Conservation (phyloP, 129 eudicot species). For the Lactuca sativa region DNA sequence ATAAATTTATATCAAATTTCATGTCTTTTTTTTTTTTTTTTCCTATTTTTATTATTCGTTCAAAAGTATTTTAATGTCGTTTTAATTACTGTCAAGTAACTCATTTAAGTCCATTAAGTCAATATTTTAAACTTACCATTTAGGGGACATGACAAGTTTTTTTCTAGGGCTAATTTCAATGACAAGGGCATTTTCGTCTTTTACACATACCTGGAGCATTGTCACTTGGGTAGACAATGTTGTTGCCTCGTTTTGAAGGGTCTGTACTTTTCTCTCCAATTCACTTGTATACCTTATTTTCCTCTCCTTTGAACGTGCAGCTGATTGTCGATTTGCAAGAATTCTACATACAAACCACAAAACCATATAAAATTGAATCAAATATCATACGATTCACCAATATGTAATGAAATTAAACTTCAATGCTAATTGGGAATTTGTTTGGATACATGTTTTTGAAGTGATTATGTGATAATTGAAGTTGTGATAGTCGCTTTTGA, state of each 20-base stretch:
- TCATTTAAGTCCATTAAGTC: no score
- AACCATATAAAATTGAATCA: background rate
- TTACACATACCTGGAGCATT: slow-evolving; percentile 61
- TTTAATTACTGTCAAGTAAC: no score
- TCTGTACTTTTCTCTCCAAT: slow-evolving; percentile 92
- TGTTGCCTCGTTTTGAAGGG: slow-evolving; percentile 91
- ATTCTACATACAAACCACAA: slow-evolving; percentile 46
- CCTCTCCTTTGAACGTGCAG: slow-evolving; percentile 92
- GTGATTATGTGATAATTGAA: background rate
- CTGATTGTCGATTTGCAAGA: slow-evolving; percentile 93
- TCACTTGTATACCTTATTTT: slow-evolving; percentile 71
- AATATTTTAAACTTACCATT: no score
- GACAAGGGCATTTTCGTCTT: no score
- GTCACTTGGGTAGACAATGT: slow-evolving; percentile 87
- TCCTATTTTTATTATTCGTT: background rate
- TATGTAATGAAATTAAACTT: slow-evolving; percentile 2
- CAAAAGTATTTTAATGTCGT: no score
- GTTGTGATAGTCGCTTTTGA: no score
- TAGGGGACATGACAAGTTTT: no score
- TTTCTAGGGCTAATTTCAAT: no score
- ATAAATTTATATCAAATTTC: background rate
- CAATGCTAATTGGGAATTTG: background rate
- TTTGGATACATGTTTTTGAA: background rate
- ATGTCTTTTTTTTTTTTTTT: background rate
- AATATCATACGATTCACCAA: background rate